Conservation (phyloP, 495 filamentous ascomycete species). For the Elasticomyces elasticus region DNA sequence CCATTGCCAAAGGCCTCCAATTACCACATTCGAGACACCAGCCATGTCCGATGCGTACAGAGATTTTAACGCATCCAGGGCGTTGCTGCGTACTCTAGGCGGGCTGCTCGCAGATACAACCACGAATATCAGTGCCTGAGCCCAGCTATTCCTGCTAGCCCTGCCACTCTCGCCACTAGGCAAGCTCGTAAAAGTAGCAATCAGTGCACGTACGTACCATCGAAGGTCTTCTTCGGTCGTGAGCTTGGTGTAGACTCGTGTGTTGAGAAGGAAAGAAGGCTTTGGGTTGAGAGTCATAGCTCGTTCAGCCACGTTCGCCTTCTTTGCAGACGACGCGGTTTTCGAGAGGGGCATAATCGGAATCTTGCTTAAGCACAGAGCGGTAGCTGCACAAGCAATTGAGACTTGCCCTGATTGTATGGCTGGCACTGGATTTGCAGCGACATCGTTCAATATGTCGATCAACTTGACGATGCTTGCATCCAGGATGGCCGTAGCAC, state of each 20-base stretch:
- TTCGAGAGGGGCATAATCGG: conserved; percentile 35
- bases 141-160: conserved; percentile 46
- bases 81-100: conserved; percentile 47
- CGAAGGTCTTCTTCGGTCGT: conserved; percentile 56
- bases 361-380: conserved; percentile 44
- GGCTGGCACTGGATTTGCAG: conserved; percentile 62
- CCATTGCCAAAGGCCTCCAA: conserved; percentile 78
- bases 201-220: conserved; percentile 66
- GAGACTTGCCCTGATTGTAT: conserved; percentile 67
- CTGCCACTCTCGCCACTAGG: conserved; percentile 19
- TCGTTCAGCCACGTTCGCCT: conserved; percentile 49
- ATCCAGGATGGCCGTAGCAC: conserved; percentile 40
- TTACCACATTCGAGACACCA: conserved; percentile 47
- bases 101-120: conserved; percentile 52
- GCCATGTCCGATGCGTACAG: conserved; percentile 48
- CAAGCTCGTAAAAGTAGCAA: conserved; percentile 43
- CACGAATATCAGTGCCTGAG: conserved; percentile 70
- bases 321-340: conserved; percentile 43
- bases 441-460: conserved; percentile 65
- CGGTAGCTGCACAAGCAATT: conserved; percentile 61
- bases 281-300: conserved; percentile 58
- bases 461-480: conserved; percentile 55
- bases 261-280: conserved; percentile 75
- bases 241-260: conserved; percentile 72
- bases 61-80: conserved; percentile 46